Percentiles rank a stretch among this genome's conserved stretches.
These are phyloP conservation scores for Aspergillus asperescens DNA, from an alignment of 495 filamentous ascomycete genomes.

Conservation along the genomic window DNA sequence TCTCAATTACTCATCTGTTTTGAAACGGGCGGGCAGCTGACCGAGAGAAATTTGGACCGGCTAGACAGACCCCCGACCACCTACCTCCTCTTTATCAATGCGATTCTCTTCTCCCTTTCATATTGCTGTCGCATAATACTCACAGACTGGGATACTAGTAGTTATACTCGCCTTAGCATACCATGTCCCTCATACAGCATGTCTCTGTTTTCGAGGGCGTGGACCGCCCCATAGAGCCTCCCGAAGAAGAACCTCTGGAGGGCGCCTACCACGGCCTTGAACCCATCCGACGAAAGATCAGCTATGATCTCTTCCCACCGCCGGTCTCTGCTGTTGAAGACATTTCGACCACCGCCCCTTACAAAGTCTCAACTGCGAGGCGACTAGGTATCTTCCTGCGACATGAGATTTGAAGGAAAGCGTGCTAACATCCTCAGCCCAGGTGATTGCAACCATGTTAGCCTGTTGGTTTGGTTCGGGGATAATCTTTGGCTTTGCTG, in stretches of 20 bases:
- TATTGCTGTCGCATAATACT: too few species aligned
- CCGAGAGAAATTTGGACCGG: too few species aligned
- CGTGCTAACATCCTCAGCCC: constrained; percentile 34
- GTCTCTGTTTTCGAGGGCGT: constrained; percentile 38
- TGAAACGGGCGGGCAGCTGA: too few species aligned
- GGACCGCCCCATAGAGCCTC: constrained; percentile 29
- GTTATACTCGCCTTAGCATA: not conserved
- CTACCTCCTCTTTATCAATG: too few species aligned
- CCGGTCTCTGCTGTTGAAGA: constrained; percentile 21
- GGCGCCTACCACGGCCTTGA: constrained; percentile 7
- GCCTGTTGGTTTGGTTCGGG: constrained; percentile 63
- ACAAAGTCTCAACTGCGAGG: constrained; percentile 49
- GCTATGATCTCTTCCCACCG: constrained; percentile 30
- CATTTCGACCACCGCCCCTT: constrained; percentile 34
- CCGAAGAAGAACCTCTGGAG: constrained; percentile 9
- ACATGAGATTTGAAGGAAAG: not conserved
- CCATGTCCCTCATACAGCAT: constrained; percentile 43
- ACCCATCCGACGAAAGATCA: constrained; percentile 27
- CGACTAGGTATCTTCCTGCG: constrained; percentile 37
- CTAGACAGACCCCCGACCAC: too few species aligned
- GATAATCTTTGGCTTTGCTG: constrained; percentile 70
- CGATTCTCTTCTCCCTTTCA: not conserved
- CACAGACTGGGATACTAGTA: not conserved
- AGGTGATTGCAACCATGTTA: constrained; percentile 54
- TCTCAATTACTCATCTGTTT: too few species aligned